Evolutionary conservation across 768 basidiomycete species (phyloP).

Genomic region (Serendipita indica): DNA sequence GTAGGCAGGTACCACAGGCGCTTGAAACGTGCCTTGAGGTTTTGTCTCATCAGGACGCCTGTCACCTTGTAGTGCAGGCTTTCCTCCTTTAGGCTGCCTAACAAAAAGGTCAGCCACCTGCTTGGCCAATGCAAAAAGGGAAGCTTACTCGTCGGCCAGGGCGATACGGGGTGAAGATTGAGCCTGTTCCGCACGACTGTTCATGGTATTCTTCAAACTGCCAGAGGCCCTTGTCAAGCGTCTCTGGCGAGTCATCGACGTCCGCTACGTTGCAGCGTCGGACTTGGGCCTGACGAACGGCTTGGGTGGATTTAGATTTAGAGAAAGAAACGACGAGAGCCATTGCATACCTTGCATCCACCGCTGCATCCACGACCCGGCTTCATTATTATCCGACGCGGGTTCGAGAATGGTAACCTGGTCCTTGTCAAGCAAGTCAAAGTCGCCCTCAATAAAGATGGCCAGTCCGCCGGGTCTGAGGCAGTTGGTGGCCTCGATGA

Average conservation of each 20-base stretch:
- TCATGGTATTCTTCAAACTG: not conserved
- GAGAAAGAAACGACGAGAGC: not conserved
- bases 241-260: not conserved
- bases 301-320: too few species aligned
- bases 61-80: not conserved
- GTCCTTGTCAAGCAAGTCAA: not conserved
- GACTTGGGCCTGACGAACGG: not conserved
- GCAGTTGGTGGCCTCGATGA: not conserved
- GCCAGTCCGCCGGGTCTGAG: not conserved
- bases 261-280: not conserved
- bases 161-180: conserved; percentile 1
- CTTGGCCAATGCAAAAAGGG: not conserved
- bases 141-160: not conserved
- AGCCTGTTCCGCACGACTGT: not conserved
- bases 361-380: not conserved
- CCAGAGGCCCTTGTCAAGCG: not conserved
- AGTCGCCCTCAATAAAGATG: conserved; percentile 1
- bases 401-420: not conserved
- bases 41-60: conserved; percentile 1
- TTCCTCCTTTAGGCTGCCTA: not conserved
- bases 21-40: not conserved
- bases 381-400: not conserved
- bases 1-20: not conserved
- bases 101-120: not conserved
- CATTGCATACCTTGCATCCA: conserved; percentile 1